Percentiles rank a stretch among this genome's conserved stretches.
Conservation (phyloP, 2,329 filamentous ascomycete genomes). For the Amauroascus niger region DNA sequence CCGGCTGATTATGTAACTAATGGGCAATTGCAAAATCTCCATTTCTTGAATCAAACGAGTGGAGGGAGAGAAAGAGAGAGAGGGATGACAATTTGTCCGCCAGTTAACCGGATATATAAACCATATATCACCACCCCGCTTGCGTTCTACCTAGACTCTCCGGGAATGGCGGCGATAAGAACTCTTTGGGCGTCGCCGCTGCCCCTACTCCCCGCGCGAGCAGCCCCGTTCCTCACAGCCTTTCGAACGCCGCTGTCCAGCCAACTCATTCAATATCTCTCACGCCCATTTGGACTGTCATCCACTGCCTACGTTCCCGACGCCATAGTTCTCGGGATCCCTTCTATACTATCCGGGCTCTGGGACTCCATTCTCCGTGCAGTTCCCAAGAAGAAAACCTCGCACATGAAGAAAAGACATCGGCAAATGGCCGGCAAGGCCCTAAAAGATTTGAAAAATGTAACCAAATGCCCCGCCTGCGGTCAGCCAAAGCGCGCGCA, state of each 20-base stretch:
- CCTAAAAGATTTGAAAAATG: constrained; percentile 73
- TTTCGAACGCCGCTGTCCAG: constrained; percentile 20
- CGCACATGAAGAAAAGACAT: constrained; percentile 87
- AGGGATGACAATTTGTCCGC: neutral
- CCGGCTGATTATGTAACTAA: too few species aligned
- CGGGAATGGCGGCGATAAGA: constrained; percentile 6
- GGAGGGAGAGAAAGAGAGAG: neutral
- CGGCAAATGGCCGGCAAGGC: constrained; percentile 94
- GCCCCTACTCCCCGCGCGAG: constrained; percentile 2
- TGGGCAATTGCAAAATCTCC: too few species aligned
- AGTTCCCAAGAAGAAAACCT: constrained; percentile 98
- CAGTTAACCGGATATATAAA: too few species aligned
- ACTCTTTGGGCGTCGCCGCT: constrained; percentile 1
- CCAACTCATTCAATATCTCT: constrained; percentile 45
- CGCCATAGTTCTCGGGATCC: constrained; percentile 51
- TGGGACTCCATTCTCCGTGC: constrained; percentile 90
- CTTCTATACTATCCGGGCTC: constrained; percentile 64
- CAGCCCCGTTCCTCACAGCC: neutral
- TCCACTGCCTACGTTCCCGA: neutral
- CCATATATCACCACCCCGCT: too few species aligned
- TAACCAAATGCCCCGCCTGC: constrained; percentile 85
- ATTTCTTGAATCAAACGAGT: neutral
- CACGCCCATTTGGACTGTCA: constrained; percentile 41
- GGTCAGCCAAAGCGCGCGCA: constrained; percentile 82
- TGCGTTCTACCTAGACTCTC: too few species aligned